phyloP scores from a whole-genome alignment of 164 flowering plant genomes.

The Nymphaea colorata region DNA sequence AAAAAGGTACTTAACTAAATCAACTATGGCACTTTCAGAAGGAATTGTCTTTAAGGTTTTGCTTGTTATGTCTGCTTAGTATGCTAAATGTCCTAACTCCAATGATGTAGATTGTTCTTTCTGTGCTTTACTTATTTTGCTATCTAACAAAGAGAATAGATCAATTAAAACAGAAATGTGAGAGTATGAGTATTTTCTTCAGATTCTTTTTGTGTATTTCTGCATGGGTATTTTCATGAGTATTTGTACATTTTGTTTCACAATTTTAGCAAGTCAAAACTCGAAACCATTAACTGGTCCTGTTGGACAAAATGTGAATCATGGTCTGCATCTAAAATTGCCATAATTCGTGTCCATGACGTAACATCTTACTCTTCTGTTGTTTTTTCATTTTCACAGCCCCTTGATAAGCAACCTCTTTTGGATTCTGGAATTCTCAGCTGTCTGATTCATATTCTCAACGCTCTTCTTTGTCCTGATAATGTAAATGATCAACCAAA shows the following conservation, averaged over 20 bases:
- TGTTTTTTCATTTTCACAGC: conserved; percentile 35
- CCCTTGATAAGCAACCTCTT: conserved; percentile 90
- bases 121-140: no score
- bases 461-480: conserved; percentile 56
- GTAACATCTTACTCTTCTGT: background rate
- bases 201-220: background rate
- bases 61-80: no score
- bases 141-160: no score
- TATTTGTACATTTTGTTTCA: background rate
- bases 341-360: background rate
- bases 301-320: background rate
- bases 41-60: no score
- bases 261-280: background rate
- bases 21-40: no score
- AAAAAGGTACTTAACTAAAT: no score
- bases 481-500: conserved; percentile 21
- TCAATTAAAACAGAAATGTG: no score
- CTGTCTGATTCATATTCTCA: conserved; percentile 86
- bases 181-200: background rate
- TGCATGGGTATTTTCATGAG: background rate
- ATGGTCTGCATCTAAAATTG: background rate
- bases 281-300: background rate
- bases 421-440: conserved; percentile 96
- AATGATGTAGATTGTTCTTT: no score
- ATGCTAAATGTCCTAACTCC: no score